These are phyloP conservation scores for Neurospora sp. DNA, from an alignment of 495 filamentous ascomycete species.

Conservation along the genomic window DNA sequence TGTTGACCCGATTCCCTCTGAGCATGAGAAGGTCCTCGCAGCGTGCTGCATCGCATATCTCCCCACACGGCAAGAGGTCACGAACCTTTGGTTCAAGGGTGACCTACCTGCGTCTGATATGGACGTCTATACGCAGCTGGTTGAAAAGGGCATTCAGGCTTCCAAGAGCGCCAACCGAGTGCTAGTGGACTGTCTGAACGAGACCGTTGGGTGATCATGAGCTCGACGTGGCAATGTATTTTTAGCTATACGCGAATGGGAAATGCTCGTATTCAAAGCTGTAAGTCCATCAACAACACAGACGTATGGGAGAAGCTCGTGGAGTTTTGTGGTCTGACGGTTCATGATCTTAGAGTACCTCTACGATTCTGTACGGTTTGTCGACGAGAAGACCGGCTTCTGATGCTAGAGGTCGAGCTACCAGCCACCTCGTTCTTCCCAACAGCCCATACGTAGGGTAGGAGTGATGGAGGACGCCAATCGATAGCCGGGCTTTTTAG, in stretches of 20 bases:
- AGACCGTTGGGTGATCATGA: slow-evolving; percentile 20
- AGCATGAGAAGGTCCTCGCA: slow-evolving; percentile 65
- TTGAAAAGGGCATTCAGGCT: slow-evolving; percentile 34
- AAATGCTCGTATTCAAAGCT: background rate
- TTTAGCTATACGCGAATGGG: background rate
- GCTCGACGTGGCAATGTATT: background rate
- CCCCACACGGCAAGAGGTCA: slow-evolving; percentile 79
- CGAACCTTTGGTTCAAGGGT: slow-evolving; percentile 89
- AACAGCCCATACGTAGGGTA: background rate
- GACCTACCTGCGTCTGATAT: slow-evolving; percentile 31
- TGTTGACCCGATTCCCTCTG: slow-evolving; percentile 74
- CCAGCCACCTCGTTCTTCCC: background rate
- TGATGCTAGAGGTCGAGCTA: background rate
- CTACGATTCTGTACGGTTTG: background rate
- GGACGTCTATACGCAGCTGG: slow-evolving; percentile 29
- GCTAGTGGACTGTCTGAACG: slow-evolving; percentile 26
- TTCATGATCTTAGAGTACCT: background rate
- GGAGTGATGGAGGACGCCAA: background rate
- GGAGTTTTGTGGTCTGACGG: background rate
- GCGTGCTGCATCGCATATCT: slow-evolving; percentile 89
- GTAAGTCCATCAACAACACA: background rate
- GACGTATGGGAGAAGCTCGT: background rate
- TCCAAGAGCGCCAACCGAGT: slow-evolving; percentile 34
- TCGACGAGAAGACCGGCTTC: background rate
- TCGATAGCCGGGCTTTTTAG: background rate